Evolutionary conservation across 768 basidiomycete genomes (phyloP).

Genomic region (Cystofilobasidium ferigula): DNA sequence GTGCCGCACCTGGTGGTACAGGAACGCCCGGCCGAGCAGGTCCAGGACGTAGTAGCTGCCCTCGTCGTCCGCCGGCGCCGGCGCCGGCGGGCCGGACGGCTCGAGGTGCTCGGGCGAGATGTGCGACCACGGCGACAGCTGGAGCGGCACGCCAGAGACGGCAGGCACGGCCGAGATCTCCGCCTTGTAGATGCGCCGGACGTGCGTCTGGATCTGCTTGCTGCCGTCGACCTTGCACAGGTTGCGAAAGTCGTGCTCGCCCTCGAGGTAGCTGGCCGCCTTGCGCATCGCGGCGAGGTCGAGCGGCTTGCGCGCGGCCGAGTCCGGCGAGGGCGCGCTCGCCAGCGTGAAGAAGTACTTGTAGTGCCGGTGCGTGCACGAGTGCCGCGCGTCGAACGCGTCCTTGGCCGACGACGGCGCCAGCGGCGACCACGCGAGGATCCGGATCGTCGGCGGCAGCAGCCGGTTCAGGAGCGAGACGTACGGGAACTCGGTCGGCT

Average conservation of each 20-base stretch:
- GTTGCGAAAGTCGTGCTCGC: conserved; percentile 91
- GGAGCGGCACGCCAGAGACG: conserved; percentile 4
- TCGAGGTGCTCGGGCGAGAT: conserved; percentile 10
- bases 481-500: conserved; percentile 56
- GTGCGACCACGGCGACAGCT: conserved; percentile 19
- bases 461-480: conserved; percentile 69
- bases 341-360: conserved; percentile 82
- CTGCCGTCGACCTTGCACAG: conserved; percentile 83
- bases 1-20: conserved; percentile 92
- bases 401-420: conserved; percentile 15
- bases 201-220: conserved; percentile 78
- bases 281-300: conserved; percentile 64
- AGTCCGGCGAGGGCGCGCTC: conserved; percentile 13
- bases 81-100: background rate
- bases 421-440: conserved; percentile 91
- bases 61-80: background rate
- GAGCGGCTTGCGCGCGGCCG: conserved; percentile 41
- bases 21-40: conserved; percentile 73
- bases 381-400: conserved; percentile 75
- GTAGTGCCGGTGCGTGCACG: conserved; percentile 80
- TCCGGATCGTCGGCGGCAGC: conserved; percentile 76
- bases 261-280: conserved; percentile 60
- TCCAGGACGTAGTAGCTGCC: conserved; percentile 54
- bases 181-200: conserved; percentile 56
- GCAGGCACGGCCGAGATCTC: conserved; percentile 47